These are phyloP conservation scores for Aspergillus clavatus DNA, from an alignment of 2,329 filamentous ascomycete species.

Conservation along the genomic window DNA sequence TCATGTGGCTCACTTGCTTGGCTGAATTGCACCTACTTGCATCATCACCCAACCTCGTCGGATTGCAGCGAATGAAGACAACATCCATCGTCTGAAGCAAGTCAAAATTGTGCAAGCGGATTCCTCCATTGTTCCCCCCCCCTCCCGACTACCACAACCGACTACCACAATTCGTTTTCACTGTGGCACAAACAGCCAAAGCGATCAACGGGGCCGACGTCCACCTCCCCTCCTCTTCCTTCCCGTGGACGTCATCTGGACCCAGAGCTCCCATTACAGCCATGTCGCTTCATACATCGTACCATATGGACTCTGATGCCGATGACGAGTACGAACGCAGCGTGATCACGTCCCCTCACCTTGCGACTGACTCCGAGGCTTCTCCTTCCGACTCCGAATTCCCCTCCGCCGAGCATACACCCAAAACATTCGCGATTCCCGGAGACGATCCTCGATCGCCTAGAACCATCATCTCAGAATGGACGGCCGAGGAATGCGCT, in stretches of 20 bases:
- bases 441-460: constrained; percentile 51
- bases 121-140: no score
- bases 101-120: no score
- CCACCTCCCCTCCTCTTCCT: constrained; percentile 7
- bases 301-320: constrained; percentile 60
- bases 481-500: constrained; percentile 77
- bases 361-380: constrained; percentile 54
- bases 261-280: constrained; percentile 7
- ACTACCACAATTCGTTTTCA: no score
- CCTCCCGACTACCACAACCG: no score
- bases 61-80: constrained; percentile 4
- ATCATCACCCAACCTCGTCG: constrained; percentile 1
- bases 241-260: constrained; percentile 13
- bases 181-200: neutral
- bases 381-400: constrained; percentile 56
- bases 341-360: constrained; percentile 53
- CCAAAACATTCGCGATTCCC: constrained; percentile 54
- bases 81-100: neutral
- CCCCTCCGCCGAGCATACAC: constrained; percentile 57
- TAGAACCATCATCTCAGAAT: constrained; percentile 54
- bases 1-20: constrained; percentile 17
- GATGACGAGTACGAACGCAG: constrained; percentile 63
- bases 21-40: constrained; percentile 4
- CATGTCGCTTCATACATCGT: constrained; percentile 46
- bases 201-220: constrained; percentile 7